Base-by-base conservation (phyloP, 108 stramenopile genomes). In the Cyclotella baltica region DNA sequence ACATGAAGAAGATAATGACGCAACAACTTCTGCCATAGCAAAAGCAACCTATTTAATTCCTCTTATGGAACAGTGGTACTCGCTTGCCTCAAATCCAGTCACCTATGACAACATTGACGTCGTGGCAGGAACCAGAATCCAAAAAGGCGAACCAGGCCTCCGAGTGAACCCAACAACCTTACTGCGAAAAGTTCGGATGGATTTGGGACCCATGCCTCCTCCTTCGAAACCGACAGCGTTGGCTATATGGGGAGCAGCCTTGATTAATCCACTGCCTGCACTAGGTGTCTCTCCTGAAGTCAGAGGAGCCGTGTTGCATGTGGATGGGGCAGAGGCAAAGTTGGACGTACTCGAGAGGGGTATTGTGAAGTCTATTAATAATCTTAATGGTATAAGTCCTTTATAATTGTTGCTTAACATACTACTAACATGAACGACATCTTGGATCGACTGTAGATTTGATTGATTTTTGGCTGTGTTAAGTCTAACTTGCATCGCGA, bases 231-330 rank as follows among this genome's bases (percentile, higher is more conserved):
- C 85, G 8, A 85, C 73, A 25, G 80, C 72, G 19, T 86, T 89
- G 47, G 77, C 75, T 13, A 50, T 89, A 28, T 92, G 87, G 87
- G 84, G 61, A 2, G 88, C 87, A 3, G 88, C 88, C 16, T 75
- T 89, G 3, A 83, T 92, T 46, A 92, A 92, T 79, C 88, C 88
- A 1, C 38, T 92, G 22, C 91, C 91, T 25, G 33, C 84, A 4
- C 55, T 92, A 46, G 88, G 88, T 9, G 89, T 85, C 0, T 70
- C 88, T 25, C 56, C 83, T 20, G 88, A 89, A 67, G 72, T 92
- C 20, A 81, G 91, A 52, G 90, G 90, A 23, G 76, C 78, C 11
- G 65, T 88, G 0, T 64, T 88, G 43, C 88, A 91, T 48, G 85
- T 79, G 27, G 56, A 76, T 9, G 85, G 66, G 1, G 53, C 76